Evolutionary conservation across 768 basidiomycete species (phyloP).

Genomic region (Naganishia friedmannii): DNA sequence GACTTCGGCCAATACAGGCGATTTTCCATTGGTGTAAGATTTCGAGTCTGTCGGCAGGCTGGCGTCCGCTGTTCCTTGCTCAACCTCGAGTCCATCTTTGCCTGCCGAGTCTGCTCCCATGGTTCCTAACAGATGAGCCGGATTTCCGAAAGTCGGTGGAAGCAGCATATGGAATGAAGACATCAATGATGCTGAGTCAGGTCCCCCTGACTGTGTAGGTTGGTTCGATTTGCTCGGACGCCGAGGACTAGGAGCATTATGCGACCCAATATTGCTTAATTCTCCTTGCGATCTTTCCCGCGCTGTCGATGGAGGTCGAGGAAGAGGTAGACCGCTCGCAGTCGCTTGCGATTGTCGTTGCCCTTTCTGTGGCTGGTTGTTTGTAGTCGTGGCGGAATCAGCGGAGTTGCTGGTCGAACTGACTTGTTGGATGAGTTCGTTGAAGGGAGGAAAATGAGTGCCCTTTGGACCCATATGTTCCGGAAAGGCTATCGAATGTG

Average conservation of each 20-base stretch:
- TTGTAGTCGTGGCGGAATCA: not conserved
- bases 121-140: conserved; percentile 1
- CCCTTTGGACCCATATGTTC: conserved; percentile 7
- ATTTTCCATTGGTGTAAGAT: not conserved
- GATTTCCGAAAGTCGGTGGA: conserved; percentile 20
- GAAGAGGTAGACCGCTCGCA: not conserved
- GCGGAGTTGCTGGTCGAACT: conserved; percentile 9
- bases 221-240: not conserved
- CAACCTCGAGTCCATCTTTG: not conserved
- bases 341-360: not conserved
- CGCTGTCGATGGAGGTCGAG: not conserved
- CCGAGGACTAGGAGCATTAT: not conserved
- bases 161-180: conserved; percentile 16
- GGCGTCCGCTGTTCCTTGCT: not conserved
- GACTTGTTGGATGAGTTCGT: conserved; percentile 19
- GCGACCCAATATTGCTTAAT: not conserved
- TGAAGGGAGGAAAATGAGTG: not conserved
- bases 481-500: conserved; percentile 23
- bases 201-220: conserved; percentile 8
- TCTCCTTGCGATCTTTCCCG: not conserved
- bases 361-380: not conserved
- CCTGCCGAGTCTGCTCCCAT: not conserved
- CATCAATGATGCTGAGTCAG: conserved; percentile 15
- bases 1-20: conserved; percentile 1
- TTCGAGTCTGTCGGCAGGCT: not conserved